A percentile compares a stretch with the other conserved stretches of the same genome.
phyloP scores from a whole-genome alignment of 176 grass and related monocot species.

The Stipa capillata region DNA sequence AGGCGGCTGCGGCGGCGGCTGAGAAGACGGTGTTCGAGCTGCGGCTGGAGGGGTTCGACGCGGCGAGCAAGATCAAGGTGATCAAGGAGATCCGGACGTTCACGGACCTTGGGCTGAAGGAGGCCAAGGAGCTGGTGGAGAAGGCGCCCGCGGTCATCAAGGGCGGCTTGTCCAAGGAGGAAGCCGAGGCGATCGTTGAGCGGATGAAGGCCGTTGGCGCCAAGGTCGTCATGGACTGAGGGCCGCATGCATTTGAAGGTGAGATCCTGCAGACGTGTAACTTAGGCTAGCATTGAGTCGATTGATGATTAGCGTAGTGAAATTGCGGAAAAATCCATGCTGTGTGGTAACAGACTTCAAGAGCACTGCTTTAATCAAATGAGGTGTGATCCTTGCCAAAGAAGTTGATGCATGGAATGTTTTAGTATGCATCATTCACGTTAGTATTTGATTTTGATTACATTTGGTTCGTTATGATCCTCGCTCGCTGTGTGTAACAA shows the following conservation, averaged over 20 bases:
- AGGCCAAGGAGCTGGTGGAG: slow-evolving; percentile 95
- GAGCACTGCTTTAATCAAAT: too few relatives aligned
- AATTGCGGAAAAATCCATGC: neutral
- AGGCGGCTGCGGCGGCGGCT: slow-evolving; percentile 51
- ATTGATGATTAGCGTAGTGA: neutral
- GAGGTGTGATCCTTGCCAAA: too few relatives aligned
- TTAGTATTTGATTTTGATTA: neutral
- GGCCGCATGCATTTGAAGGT: neutral
- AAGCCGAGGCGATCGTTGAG: slow-evolving; percentile 71
- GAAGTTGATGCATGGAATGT: neutral
- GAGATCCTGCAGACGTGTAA: neutral
- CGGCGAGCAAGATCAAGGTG: slow-evolving; percentile 95
- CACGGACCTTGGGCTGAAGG: slow-evolving; percentile 87
- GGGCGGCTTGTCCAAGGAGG: slow-evolving; percentile 75
- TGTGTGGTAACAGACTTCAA: too few relatives aligned
- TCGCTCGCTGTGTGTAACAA: too few relatives aligned
- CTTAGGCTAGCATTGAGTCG: neutral
- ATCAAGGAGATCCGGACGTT: slow-evolving; percentile 94
- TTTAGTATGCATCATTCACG: neutral
- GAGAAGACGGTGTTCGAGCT: slow-evolving; percentile 98
- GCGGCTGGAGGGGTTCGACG: slow-evolving; percentile 64
- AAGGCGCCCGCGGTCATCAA: slow-evolving; percentile 81
- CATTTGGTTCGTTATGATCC: neutral
- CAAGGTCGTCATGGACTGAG: slow-evolving; percentile 83
- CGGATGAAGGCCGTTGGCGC: slow-evolving; percentile 85